These are phyloP conservation scores for Primulina tabacum DNA, from an alignment of 257 asterid species.

Conservation along the genomic window DNA sequence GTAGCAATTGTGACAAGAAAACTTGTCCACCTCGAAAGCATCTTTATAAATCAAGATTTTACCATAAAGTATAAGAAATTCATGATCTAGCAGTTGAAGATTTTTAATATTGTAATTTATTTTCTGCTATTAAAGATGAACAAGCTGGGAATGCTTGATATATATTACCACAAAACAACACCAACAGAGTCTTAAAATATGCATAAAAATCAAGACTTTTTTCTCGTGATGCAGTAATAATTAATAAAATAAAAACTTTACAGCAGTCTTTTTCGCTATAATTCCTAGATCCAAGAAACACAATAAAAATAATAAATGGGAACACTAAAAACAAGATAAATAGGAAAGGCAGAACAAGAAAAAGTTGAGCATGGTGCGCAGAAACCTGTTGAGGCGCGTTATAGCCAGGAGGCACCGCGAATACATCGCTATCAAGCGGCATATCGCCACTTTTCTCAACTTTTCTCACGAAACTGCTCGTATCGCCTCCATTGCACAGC, in stretches of 20 bases:
- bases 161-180: too few species aligned
- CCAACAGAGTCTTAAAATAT: too few species aligned
- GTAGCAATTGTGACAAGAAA: too few species aligned
- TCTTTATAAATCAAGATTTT: too few species aligned
- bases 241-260: neutral
- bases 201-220: too few species aligned
- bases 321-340: neutral
- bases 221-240: neutral
- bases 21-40: too few species aligned
- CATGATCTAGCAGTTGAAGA: too few species aligned
- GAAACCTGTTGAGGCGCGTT: conserved; percentile 92
- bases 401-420: conserved; percentile 69
- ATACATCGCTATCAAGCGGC: conserved; percentile 86
- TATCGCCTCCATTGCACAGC: conserved; percentile 31
- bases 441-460: conserved; percentile 55
- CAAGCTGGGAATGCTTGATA: too few species aligned
- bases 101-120: too few species aligned
- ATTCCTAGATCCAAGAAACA: neutral
- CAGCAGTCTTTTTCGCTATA: neutral
- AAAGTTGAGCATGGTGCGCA: neutral
- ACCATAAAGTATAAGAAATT: too few species aligned
- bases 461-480: conserved; percentile 65
- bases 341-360: neutral
- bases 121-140: too few species aligned
- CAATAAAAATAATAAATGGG: too few species aligned